A percentile compares a stretch with the other conserved stretches of the same genome.
Evolutionary conservation across 768 basidiomycete genomes (phyloP).

Genomic region (Tylopilus intermedius): DNA sequence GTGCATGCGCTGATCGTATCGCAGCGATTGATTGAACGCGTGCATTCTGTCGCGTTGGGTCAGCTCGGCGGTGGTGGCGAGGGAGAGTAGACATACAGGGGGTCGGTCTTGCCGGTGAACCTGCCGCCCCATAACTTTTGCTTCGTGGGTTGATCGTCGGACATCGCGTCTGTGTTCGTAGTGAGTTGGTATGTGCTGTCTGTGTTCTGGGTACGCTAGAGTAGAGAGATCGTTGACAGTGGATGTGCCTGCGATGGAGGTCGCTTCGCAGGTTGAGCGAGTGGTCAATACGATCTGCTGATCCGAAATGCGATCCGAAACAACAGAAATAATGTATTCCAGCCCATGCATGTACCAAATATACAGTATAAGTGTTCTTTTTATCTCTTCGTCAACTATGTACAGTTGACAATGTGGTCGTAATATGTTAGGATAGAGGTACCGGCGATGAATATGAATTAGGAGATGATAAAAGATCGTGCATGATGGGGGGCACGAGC

Average conservation of each 20-base stretch:
- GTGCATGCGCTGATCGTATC: constrained; percentile 93
- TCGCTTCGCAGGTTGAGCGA: too few relatives aligned
- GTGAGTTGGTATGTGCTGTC: too few relatives aligned
- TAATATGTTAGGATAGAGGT: background rate
- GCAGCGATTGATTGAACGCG: constrained; percentile 92
- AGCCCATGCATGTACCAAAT: background rate
- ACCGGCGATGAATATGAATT: constrained; percentile 3
- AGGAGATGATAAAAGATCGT: constrained; percentile 13
- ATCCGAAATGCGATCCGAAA: too few relatives aligned
- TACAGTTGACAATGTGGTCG: constrained; percentile 7
- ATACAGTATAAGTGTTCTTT: constrained; percentile 7
- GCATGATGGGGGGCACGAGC: background rate
- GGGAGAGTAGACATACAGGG: constrained; percentile 6
- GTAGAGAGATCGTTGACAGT: too few relatives aligned
- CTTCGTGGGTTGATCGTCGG: constrained; percentile 42
- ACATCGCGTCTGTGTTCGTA: constrained; percentile 18
- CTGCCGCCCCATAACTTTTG: constrained; percentile 87
- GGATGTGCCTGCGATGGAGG: too few relatives aligned
- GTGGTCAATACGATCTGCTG: too few relatives aligned
- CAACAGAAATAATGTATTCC: too few relatives aligned
- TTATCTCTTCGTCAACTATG: constrained; percentile 4
- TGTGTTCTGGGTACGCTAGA: too few relatives aligned
- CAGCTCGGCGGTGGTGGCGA: background rate
- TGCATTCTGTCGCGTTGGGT: constrained; percentile 67
- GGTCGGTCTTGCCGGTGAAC: constrained; percentile 87